A percentile compares a stretch with the other conserved stretches of the same genome.
phyloP scores from a whole-genome alignment of 2,329 filamentous ascomycete species.

The Colletotrichum sp. region DNA sequence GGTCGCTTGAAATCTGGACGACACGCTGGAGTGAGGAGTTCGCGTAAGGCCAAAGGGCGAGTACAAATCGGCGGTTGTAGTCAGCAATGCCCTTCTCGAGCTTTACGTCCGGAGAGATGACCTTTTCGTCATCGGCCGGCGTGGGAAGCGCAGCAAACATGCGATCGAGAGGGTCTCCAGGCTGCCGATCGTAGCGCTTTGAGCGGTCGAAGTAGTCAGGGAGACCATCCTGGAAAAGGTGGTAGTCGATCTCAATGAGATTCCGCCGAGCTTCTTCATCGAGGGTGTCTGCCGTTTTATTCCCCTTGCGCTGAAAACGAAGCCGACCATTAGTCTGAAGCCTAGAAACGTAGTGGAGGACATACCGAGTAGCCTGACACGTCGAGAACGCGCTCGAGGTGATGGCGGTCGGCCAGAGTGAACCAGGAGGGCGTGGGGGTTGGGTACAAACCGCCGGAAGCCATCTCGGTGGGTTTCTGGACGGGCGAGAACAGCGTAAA shows the following conservation, averaged over 20 bases:
- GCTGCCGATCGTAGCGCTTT: not conserved
- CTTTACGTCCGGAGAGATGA: not conserved
- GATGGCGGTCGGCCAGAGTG: not conserved
- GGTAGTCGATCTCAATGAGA: conserved; percentile 9
- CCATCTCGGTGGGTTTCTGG: not conserved
- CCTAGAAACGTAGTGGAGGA: not conserved
- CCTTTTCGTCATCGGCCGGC: not conserved
- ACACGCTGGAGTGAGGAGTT: conserved; percentile 11
- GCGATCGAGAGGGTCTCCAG: conserved; percentile 7
- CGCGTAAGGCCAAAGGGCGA: conserved; percentile 17
- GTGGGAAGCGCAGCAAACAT: conserved; percentile 5
- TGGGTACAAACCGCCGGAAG: not conserved
- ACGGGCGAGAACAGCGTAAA: not conserved
- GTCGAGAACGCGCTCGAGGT: not conserved
- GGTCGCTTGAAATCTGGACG: not conserved
- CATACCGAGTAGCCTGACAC: not conserved
- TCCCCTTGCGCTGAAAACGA: not conserved
- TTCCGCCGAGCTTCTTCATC: not conserved
- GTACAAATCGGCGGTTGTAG: not conserved
- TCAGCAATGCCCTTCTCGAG: not conserved
- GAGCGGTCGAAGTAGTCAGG: conserved; percentile 1
- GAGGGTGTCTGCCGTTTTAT: not conserved
- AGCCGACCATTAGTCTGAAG: not conserved
- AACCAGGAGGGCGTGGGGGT: not conserved
- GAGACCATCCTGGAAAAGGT: conserved; percentile 3